Evolutionary conservation across 2,329 filamentous ascomycete genomes (phyloP).

Genomic region (Exophiala lecanii-corni): DNA sequence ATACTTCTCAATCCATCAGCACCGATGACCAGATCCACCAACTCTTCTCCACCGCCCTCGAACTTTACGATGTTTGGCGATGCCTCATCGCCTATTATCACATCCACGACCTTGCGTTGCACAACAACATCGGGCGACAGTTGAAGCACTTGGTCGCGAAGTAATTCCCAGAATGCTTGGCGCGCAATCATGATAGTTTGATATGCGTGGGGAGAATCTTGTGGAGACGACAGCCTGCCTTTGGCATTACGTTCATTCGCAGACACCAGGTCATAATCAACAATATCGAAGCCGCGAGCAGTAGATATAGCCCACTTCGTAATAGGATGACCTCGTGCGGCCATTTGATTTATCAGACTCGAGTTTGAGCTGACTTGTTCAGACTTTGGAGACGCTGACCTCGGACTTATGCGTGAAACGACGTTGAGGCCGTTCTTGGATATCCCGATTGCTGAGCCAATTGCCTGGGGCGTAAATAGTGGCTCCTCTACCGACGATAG

Average conservation of each 20-base stretch:
- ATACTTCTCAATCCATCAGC: slow-evolving; percentile 40
- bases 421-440: slow-evolving; percentile 39
- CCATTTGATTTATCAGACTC: slow-evolving; percentile 31
- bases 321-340: slow-evolving; percentile 33
- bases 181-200: slow-evolving; percentile 36
- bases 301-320: slow-evolving; percentile 32
- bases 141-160: slow-evolving; percentile 35
- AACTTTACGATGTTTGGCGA: slow-evolving; percentile 26
- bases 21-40: slow-evolving; percentile 41
- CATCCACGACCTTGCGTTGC: slow-evolving; percentile 31
- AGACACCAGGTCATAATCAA: slow-evolving; percentile 25
- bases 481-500: slow-evolving; percentile 1
- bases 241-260: slow-evolving; percentile 3
- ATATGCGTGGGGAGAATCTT: slow-evolving; percentile 18
- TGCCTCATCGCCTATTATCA: slow-evolving; percentile 24
- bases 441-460: slow-evolving; percentile 38
- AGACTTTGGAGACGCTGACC: slow-evolving; percentile 33
- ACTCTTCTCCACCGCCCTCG: slow-evolving; percentile 31
- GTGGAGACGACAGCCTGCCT: not conserved
- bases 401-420: slow-evolving; percentile 29
- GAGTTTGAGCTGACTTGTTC: slow-evolving; percentile 5
- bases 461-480: slow-evolving; percentile 32
- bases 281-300: slow-evolving; percentile 33
- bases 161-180: slow-evolving; percentile 36
- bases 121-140: slow-evolving; percentile 27